Base-by-base conservation (phyloP, 768 basidiomycete genomes). In the Solioccasus polychromus region DNA sequence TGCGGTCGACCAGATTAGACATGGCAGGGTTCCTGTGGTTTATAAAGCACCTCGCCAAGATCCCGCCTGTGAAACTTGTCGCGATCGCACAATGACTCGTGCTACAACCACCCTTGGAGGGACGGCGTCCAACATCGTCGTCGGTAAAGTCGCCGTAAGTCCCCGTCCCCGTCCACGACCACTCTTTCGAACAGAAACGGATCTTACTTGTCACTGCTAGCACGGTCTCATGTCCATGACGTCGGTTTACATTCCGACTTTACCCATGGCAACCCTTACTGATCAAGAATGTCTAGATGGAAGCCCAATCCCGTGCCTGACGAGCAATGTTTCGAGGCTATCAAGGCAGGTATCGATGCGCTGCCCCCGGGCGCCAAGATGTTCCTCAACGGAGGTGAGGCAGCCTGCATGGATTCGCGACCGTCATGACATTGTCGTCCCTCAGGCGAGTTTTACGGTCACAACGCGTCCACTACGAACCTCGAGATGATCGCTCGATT, bases 181-280 rank as follows among this genome's bases (percentile, higher is more conserved):
- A 22, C 32, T 12, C 30, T 5, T 9, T 31, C 30, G n/a, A n/a
- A 26, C 8, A 10, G 18, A 30, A 3, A 37, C 18, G 19, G 2
- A 36, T 42, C 42, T 29, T 8, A 18, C 9, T 20, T 28, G n/a
- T 42, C 18, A n/a, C 18, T 5, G 19, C 26, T 14, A 63, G 68
- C 72, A 77, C 55, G 80, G 80, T 1, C 64, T 82, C 37, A 78
- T 80, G 78, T 65, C 73, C 57, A 76, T 82, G 71, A 83, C 79
- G 67, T 79, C 52, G 10, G 59, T 11, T 6, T 15, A 17, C 30
- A 10, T 24, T 26, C 30, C 39, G 20, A 7, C 17, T 34, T 37
- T 1, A n/a, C 20, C 8, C 17, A 8, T 35, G 2, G 3, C 4
- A 34, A n/a, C n/a, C 17, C 37, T 43, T 30, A 2, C 37, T 43